phyloP scores from a whole-genome alignment of 2,329 filamentous ascomycete species.

The Alternaria arbusti region DNA sequence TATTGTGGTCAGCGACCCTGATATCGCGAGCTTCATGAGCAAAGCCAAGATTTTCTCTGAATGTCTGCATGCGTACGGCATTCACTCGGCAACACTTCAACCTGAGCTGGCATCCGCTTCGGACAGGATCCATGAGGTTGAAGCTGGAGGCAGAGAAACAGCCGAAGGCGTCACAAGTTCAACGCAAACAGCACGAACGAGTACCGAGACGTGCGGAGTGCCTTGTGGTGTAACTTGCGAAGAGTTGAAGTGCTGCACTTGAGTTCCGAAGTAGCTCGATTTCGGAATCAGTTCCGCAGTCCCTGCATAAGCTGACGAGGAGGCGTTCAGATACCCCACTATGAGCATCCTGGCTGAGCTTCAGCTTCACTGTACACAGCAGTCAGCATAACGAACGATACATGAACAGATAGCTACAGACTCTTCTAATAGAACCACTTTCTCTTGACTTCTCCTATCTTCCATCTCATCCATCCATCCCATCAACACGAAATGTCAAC shows the following conservation, averaged over 20 bases:
- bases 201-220: slow-evolving; percentile 56
- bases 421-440: not conserved
- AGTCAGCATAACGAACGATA: not conserved
- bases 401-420: not conserved
- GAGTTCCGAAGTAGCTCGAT: not conserved
- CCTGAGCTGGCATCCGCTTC: slow-evolving; percentile 58
- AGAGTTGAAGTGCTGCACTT: slow-evolving; percentile 56
- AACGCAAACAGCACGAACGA: slow-evolving; percentile 28
- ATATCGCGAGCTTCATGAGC: slow-evolving; percentile 64
- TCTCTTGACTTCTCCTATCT: not conserved
- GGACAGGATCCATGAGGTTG: not conserved
- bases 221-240: slow-evolving; percentile 60
- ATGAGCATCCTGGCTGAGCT: not conserved
- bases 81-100: slow-evolving; percentile 75
- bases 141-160: slow-evolving; percentile 1
- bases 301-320: slow-evolving; percentile 11
- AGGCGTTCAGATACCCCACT: slow-evolving; percentile 9
- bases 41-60: slow-evolving; percentile 68
- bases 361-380: not conserved
- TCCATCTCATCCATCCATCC: not conserved
- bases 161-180: slow-evolving; percentile 12
- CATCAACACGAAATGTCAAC: slow-evolving; percentile 2
- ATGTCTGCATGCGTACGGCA: slow-evolving; percentile 75
- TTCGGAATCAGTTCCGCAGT: slow-evolving; percentile 6
- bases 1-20: slow-evolving; percentile 66